Base-by-base conservation (phyloP, 164 flowering plant species). In the Vitis amurensis region DNA sequence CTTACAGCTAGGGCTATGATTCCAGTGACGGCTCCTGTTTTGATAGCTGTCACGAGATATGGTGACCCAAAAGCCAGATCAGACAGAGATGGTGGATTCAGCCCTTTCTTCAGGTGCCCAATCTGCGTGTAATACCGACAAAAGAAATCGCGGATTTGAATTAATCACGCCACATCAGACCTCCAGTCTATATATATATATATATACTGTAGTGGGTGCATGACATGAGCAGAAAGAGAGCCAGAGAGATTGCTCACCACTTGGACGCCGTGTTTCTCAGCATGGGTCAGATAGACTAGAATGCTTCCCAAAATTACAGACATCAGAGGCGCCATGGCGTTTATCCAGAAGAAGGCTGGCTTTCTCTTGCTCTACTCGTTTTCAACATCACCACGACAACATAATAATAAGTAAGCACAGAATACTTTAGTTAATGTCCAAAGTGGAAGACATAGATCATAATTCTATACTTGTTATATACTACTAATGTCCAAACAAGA, bases 1-100 rank as follows among this genome's bases (percentile, higher is more conserved):
- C 92, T 87, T 81, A 94, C 97, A 49, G 97, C 93, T 1, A 94
- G 87, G 61, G 88, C 94, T n/a, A 92, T 85, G 69, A 88, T 55
- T 11, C 89, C 97, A 8, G 88, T 84, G 76, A 94, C 69, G 50
- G 89, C 66, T 30, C 97, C 98, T 1, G 91, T 88, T 79, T 90
- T 94, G 2, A 92, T 65, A 8, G 89, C 89, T n/a, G 67, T 44
- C 58, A 49, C 44, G 23, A 89, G 72, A 77, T 88, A 68, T 4
- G 81, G 79, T 0, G 97, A 83, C 27, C 74, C 79, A 65, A 90
- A 88, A 0, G 78, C 75, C 55, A 94, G 72, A 49, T 87, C 84
- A 3, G 78, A 63, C 14, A 81, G 2, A 0, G 98, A 86, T 9
- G 61, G 84, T 7, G 98, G 98, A 59, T 94, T 94, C 71, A 94